These are phyloP conservation scores for Rhizoclosmatium globosum DNA, from an alignment of 192 early-diverging fungal species.

Conservation along the genomic window DNA sequence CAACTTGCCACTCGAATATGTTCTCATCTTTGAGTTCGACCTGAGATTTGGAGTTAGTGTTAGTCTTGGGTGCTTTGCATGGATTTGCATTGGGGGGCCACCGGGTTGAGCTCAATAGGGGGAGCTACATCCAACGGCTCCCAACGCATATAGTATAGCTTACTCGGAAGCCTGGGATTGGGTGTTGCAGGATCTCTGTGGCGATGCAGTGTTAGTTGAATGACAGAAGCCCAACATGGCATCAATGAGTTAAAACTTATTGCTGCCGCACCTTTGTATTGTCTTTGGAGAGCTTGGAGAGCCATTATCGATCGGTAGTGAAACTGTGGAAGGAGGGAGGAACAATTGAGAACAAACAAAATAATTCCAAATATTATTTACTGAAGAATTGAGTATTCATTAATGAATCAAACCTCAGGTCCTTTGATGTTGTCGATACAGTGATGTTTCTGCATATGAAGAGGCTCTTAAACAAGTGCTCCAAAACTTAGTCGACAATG, in stretches of 20 bases:
- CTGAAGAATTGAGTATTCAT: background rate
- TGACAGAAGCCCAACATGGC: background rate
- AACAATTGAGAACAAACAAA: no score
- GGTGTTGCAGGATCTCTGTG: conserved; percentile 56
- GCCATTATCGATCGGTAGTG: conserved; percentile 20
- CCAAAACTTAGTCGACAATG: no score
- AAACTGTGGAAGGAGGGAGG: no score
- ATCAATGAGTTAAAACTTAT: background rate
- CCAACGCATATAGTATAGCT: background rate
- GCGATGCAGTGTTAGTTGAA: background rate
- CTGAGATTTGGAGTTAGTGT: conserved; percentile 14
- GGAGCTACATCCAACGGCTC: background rate
- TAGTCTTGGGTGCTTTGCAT: background rate
- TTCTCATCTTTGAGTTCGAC: conserved; percentile 61
- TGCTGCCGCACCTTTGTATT: conserved; percentile 49
- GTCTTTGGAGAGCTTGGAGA: conserved; percentile 52
- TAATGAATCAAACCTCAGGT: background rate
- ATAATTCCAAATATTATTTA: no score
- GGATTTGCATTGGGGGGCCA: background rate
- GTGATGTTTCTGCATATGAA: background rate
- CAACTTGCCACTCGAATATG: conserved; percentile 66
- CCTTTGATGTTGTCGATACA: background rate
- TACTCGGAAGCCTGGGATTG: conserved; percentile 61
- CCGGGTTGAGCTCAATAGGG: no score
- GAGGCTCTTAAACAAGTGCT: no score